These are phyloP conservation scores for Sporothrix globosa DNA, from an alignment of 2,329 filamentous ascomycete species.

Conservation along the genomic window DNA sequence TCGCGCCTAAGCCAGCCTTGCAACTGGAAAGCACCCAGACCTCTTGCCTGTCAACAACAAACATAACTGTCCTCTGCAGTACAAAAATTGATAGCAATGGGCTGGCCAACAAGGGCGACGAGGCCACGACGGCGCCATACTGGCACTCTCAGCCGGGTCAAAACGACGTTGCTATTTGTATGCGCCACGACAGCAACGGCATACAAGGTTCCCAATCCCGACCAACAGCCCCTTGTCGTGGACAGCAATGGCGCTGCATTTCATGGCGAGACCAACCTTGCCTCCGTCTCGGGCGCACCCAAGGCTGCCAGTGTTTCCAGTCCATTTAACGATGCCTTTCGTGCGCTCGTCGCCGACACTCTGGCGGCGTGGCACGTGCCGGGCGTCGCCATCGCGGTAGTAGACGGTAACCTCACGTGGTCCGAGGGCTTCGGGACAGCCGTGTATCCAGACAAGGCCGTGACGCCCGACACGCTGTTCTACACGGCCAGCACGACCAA, in stretches of 20 bases:
- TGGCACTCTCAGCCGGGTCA: background rate
- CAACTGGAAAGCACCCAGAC: background rate
- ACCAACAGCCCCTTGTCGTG: background rate
- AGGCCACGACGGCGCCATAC: background rate
- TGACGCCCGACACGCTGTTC: slow-evolving; percentile 55
- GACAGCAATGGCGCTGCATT: background rate
- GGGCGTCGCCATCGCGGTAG: slow-evolving; percentile 53
- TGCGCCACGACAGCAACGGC: background rate
- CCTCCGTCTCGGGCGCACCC: background rate
- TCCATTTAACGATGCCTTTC: slow-evolving; percentile 34
- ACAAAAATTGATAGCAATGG: background rate
- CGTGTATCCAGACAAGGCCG: slow-evolving; percentile 45
- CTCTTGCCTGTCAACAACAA: background rate
- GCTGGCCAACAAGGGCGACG: no score
- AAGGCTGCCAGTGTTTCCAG: background rate
- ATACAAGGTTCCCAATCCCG: background rate
- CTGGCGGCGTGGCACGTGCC: slow-evolving; percentile 50
- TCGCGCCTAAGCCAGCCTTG: background rate
- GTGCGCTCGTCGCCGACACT: slow-evolving; percentile 30
- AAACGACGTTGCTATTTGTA: background rate
- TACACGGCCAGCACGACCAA: slow-evolving; percentile 60
- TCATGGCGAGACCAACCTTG: no score
- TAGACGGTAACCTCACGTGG: slow-evolving; percentile 51
- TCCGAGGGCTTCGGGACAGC: slow-evolving; percentile 51
- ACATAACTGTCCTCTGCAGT: no score